Evolutionary conservation across 176 grass and related monocot genomes (phyloP).

Genomic region (Oryza coarctata): DNA sequence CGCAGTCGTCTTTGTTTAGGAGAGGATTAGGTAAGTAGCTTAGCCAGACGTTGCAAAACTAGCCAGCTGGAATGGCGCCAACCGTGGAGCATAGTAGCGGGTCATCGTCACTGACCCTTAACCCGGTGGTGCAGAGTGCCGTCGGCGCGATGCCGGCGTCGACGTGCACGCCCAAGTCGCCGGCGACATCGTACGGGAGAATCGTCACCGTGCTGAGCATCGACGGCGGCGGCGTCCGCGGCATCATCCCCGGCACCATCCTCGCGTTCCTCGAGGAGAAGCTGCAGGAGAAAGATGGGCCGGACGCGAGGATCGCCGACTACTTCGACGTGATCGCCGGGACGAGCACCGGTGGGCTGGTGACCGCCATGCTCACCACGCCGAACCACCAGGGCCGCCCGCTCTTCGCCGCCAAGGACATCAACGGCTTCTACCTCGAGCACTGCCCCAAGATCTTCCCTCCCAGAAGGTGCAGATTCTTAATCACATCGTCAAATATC

Average conservation of each 20-base stretch:
- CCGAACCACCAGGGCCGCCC: conserved; percentile 17
- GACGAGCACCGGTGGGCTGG: conserved; percentile 58
- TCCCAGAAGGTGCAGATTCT: background rate
- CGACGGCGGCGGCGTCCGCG: conserved; percentile 48
- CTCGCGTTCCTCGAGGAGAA: conserved; percentile 47
- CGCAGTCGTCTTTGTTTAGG: too few species aligned
- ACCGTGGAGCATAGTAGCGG: too few species aligned
- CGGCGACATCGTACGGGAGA: conserved; percentile 25
- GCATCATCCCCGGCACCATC: conserved; percentile 56
- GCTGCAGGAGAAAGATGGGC: conserved; percentile 33
- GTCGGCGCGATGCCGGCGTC: background rate
- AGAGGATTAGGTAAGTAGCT: too few species aligned
- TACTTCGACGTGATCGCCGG: conserved; percentile 83
- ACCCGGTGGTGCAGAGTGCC: background rate
- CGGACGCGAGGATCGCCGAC: conserved; percentile 34
- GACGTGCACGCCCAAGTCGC: background rate
- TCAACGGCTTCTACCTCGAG: conserved; percentile 44
- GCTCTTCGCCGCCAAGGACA: conserved; percentile 44
- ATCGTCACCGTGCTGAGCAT: conserved; percentile 50
- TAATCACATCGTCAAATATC: too few species aligned
- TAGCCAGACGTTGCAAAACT: too few species aligned
- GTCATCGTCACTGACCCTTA: background rate
- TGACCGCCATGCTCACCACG: conserved; percentile 44
- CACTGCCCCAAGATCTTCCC: conserved; percentile 48
- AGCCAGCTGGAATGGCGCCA: too few species aligned